Conservation (phyloP, 116 monocot genomes). For the Posidonia oceanica region DNA sequence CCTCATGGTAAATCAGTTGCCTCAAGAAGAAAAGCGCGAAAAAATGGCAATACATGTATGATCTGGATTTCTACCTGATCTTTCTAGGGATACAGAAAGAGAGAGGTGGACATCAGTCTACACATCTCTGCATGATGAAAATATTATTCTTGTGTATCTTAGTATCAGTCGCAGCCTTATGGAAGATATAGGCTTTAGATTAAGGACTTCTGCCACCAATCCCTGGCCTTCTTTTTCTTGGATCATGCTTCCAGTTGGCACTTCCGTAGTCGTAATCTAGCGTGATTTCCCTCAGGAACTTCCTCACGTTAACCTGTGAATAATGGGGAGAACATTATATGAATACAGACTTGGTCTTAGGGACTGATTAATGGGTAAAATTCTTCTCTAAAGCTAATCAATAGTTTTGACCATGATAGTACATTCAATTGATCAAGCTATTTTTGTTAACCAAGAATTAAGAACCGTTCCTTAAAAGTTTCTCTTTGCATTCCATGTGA, state of each 20-base stretch:
- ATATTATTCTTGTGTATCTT: neutral
- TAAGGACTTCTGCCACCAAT: slow-evolving; percentile 20
- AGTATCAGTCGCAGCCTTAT: neutral
- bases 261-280: slow-evolving; percentile 42
- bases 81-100: no score
- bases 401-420: no score
- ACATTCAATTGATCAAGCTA: no score
- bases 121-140: neutral
- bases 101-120: neutral
- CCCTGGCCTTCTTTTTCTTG: slow-evolving; percentile 24
- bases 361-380: no score
- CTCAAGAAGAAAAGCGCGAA: neutral
- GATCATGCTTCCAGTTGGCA: slow-evolving; percentile 33
- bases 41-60: neutral
- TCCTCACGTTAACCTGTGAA: slow-evolving; percentile 22
- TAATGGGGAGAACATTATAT: no score
- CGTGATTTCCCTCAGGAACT: slow-evolving; percentile 19
- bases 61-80: no score
- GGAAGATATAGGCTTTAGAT: neutral
- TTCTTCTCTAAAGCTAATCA: no score
- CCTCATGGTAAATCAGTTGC: neutral
- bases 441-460: no score
- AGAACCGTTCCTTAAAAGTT: no score
- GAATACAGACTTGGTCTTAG: no score
- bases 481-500: no score